Base-by-base conservation (phyloP, 116 monocot genomes). In the Phalaenopsis hybrid region DNA sequence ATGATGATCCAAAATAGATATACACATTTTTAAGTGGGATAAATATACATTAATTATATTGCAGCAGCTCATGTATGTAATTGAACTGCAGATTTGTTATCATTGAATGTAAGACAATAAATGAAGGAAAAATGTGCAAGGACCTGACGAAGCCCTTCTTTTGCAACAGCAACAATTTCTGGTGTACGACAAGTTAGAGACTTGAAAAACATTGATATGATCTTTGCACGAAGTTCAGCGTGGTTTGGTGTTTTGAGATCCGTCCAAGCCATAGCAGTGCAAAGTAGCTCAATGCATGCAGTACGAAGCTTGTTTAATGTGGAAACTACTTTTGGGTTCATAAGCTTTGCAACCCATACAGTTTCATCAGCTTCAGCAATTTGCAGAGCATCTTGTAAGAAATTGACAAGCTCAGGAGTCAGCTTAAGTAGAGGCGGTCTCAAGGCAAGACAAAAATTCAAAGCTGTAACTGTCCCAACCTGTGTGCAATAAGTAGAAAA, bases 291-390 rank as follows among this genome's bases (percentile, higher is more conserved):
- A 84, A 99, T 99, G 84, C 99, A 99, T 73, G 94, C 99, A 49
- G 99, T 99, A 18, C 99, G 89, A 78, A 99, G 95, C 88, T 95
- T 95, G 89, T 95, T 99, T 72, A 95, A 80, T 49, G 99, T 95
- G 23, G 92, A 80, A 72, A 92, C 88, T 59, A 99, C 86, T 86
- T 99, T 99, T 57, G 95, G 91, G 65, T 88, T 95, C 93, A 99
- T 99, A 74, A 99, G 85, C 63, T 93, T 99, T 67, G 95, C 83
- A n/a, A 89, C 99, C 93, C 93, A 99, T 17, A 99, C 94, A 68
- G 99, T 91, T 81, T 99, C 99, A 89, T 99, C 99, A 67, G 99
- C 99, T 82, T 99, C 99, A 57, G 99, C 99, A 83, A 99, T 95
- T 87, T 99, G 95, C 68, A 99, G 61, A 81, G 99, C 99, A 79